phyloP scores from a whole-genome alignment of 139 green algal species.

The Nannochloris sp. region DNA sequence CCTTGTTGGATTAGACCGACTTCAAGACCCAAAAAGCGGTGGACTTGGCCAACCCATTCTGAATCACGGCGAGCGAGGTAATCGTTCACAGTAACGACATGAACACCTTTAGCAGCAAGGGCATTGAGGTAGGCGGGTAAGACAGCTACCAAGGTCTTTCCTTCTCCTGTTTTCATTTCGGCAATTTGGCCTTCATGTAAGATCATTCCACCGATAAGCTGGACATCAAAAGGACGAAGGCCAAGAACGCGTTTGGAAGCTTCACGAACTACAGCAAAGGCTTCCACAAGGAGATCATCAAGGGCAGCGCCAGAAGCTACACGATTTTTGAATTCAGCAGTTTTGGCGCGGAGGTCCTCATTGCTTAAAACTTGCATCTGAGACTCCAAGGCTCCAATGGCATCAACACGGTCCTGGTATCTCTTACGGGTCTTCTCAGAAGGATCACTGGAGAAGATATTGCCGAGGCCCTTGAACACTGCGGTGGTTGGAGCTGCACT shows the following conservation, averaged over 20 bases:
- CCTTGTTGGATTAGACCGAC: constrained; percentile 78
- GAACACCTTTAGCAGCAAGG: constrained; percentile 82
- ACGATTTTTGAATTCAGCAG: constrained; percentile 61
- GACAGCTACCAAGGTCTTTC: constrained; percentile 95
- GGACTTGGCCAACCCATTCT: constrained; percentile 95
- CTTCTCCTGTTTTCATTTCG: constrained; percentile 97
- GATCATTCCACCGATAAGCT: constrained; percentile 96
- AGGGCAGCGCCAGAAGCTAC: constrained; percentile 55
- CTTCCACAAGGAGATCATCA: constrained; percentile 81
- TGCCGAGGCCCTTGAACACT: constrained; percentile 23
- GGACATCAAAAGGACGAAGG: constrained; percentile 95
- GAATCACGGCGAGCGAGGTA: constrained; percentile 92
- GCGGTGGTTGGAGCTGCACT: too few relatives aligned
- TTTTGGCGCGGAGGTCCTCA: constrained; percentile 76
- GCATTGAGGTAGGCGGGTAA: constrained; percentile 97
- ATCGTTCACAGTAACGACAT: constrained; percentile 99
- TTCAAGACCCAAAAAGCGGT: constrained; percentile 86
- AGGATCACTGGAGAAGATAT: constrained; percentile 27
- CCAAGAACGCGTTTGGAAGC: constrained; percentile 84
- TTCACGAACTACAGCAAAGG: constrained; percentile 91
- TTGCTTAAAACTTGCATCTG: constrained; percentile 66
- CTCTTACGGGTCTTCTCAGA: constrained; percentile 28
- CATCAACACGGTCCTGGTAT: constrained; percentile 56
- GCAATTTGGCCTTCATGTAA: constrained; percentile 91
- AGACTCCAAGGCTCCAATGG: constrained; percentile 82